Conservation (phyloP, 2,329 filamentous ascomycete genomes). For the Xylariaceae sp. region DNA sequence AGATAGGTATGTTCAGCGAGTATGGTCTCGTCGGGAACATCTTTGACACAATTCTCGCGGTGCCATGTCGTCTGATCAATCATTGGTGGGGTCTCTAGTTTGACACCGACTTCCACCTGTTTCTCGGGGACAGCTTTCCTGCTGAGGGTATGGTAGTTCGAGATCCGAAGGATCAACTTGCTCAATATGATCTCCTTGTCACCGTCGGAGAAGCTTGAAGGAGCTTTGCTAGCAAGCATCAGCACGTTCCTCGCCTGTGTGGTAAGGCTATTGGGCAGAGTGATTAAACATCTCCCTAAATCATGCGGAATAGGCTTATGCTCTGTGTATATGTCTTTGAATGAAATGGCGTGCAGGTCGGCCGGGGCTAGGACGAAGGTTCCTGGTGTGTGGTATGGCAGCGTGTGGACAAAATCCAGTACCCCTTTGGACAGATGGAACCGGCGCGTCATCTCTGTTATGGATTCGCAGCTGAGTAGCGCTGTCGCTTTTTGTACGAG, state of each 20-base stretch:
- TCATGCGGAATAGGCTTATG: slow-evolving; percentile 18
- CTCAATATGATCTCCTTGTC: slow-evolving; percentile 34
- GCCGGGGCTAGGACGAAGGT: slow-evolving; percentile 29
- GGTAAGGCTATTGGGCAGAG: slow-evolving; percentile 27
- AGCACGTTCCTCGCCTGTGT: slow-evolving; percentile 32
- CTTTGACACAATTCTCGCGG: slow-evolving; percentile 31
- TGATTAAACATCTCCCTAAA: slow-evolving; percentile 24
- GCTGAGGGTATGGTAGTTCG: slow-evolving; percentile 25
- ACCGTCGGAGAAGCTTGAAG: slow-evolving; percentile 19
- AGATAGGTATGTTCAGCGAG: slow-evolving; percentile 26
- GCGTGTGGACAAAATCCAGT: slow-evolving; percentile 35
- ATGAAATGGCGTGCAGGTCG: slow-evolving; percentile 35
- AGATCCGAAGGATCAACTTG: slow-evolving; percentile 27
- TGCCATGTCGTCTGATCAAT: slow-evolving; percentile 29
- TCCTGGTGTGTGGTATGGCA: slow-evolving; percentile 33
- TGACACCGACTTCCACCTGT: slow-evolving; percentile 6
- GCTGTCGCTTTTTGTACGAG: slow-evolving; percentile 15
- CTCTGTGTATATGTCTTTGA: slow-evolving; percentile 12
- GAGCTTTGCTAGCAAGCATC: slow-evolving; percentile 18
- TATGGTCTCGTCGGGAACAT: slow-evolving; percentile 35
- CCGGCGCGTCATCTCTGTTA: slow-evolving; percentile 26
- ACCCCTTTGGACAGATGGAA: slow-evolving; percentile 34
- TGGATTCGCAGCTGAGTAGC: slow-evolving; percentile 17
- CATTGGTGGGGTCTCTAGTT: slow-evolving; percentile 10
- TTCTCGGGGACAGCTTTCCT: slow-evolving; percentile 10